phyloP scores from a whole-genome alignment of 75 land plant genomes.

The Chamaecyparis obtusa region DNA sequence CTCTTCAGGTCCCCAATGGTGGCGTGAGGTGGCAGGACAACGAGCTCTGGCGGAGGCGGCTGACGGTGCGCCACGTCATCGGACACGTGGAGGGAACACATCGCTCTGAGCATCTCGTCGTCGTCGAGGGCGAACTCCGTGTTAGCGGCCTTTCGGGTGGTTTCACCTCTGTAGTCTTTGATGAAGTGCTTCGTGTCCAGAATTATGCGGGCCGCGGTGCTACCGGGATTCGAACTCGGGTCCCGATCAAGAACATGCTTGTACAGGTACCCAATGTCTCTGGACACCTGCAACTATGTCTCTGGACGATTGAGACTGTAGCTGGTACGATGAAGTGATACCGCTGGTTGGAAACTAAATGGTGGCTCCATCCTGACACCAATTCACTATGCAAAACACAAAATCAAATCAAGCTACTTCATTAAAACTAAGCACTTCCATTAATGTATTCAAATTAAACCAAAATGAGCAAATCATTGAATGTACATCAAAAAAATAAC shows the following conservation, averaged over 20 bases:
- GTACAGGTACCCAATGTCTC: conserved; percentile 52
- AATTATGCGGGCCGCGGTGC: conserved; percentile 37
- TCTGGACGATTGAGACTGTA: too few species aligned
- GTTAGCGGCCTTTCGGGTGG: conserved; percentile 6
- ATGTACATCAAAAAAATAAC: too few species aligned
- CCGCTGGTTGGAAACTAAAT: conserved; percentile 66
- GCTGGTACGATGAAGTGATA: conserved; percentile 72
- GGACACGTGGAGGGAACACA: conserved; percentile 31
- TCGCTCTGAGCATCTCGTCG: conserved; percentile 38
- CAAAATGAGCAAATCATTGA: neutral
- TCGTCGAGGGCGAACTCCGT: conserved; percentile 24
- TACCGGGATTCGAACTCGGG: conserved; percentile 27
- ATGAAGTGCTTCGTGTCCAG: conserved; percentile 73
- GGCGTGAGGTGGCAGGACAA: conserved; percentile 59
- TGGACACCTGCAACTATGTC: conserved; percentile 35
- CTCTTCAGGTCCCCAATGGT: conserved; percentile 61
- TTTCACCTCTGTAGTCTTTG: conserved; percentile 51
- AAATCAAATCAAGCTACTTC: neutral
- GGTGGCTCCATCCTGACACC: conserved; percentile 74
- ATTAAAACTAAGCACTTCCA: neutral
- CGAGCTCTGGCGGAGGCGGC: conserved; percentile 49
- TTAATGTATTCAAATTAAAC: neutral
- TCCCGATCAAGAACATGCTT: conserved; percentile 38
- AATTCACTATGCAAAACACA: neutral
- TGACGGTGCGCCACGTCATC: conserved; percentile 19